Evolutionary conservation across 495 filamentous ascomycete species (phyloP).

Genomic region (Aspergillus baeticus): DNA sequence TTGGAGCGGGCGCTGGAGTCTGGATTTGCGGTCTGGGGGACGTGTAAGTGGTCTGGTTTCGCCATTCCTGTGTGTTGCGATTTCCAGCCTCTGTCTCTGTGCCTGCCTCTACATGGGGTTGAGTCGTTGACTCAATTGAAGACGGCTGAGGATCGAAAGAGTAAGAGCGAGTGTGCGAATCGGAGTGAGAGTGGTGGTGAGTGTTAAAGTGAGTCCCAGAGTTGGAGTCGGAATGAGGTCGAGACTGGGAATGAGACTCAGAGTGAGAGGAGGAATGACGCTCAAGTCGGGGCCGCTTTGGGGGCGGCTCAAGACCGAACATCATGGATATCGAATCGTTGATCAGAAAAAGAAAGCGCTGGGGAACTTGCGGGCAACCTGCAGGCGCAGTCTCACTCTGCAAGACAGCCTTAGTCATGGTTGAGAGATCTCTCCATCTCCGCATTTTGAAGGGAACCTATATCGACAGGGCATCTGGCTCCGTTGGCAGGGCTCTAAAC

Average conservation of each 20-base stretch:
- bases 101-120: no score
- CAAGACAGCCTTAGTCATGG: no score
- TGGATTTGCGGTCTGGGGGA: background rate
- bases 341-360: background rate
- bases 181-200: conserved; percentile 1
- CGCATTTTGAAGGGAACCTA: no score
- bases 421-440: no score
- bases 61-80: background rate
- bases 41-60: background rate
- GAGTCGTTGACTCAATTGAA: no score
- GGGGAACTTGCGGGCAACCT: no score
- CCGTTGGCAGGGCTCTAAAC: no score
- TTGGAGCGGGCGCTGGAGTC: background rate
- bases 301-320: conserved; percentile 11
- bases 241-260: background rate
- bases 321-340: conserved; percentile 1
- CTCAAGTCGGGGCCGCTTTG: conserved; percentile 17
- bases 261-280: background rate
- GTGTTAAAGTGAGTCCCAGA: background rate
- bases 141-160: background rate
- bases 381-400: no score
- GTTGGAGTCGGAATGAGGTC: background rate
- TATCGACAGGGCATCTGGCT: no score
- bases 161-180: background rate
- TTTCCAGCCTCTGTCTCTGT: no score